Evolutionary conservation across 306 rosid species (phyloP).

Genomic region (Malus sylvestris): DNA sequence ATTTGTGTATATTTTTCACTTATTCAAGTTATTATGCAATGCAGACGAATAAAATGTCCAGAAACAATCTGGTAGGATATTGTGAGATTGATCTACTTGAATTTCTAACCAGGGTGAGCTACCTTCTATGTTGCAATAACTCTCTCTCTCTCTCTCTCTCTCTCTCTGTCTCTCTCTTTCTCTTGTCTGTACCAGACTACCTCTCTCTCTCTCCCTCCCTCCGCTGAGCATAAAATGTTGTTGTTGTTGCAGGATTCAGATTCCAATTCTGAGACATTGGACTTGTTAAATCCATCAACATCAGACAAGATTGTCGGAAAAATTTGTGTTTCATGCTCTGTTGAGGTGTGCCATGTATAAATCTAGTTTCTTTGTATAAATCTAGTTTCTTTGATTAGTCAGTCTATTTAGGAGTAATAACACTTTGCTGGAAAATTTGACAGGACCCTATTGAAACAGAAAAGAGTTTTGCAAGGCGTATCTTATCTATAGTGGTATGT

Average conservation of each 20-base stretch:
- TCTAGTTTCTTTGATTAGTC: background rate
- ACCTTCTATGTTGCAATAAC: background rate
- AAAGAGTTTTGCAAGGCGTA: slow-evolving; percentile 79
- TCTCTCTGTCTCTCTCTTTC: background rate
- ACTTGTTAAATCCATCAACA: slow-evolving; percentile 72
- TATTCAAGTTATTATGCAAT: slow-evolving; percentile 16
- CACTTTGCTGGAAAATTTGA: slow-evolving; percentile 17
- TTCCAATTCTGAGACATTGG: slow-evolving; percentile 31
- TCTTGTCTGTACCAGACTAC: no score
- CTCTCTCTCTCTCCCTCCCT: background rate
- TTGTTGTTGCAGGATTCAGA: slow-evolving; percentile 60
- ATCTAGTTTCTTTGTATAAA: background rate
- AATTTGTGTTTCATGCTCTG: slow-evolving; percentile 63
- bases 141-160: background rate
- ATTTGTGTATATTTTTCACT: slow-evolving; percentile 2
- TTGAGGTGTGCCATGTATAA: slow-evolving; percentile 53
- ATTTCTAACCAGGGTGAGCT: slow-evolving; percentile 60
- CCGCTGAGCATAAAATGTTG: background rate
- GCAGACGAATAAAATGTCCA: slow-evolving; percentile 81
- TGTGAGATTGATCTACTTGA: slow-evolving; percentile 89
- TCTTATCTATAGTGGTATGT: slow-evolving; percentile 89
- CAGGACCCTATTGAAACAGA: slow-evolving; percentile 94
- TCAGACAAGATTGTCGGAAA: slow-evolving; percentile 62
- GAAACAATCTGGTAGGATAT: slow-evolving; percentile 78
- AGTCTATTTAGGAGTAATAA: slow-evolving; percentile 17